These are phyloP conservation scores for Thecaphora frezii DNA, from an alignment of 1,284 basidiomycete species.

Conservation along the genomic window DNA sequence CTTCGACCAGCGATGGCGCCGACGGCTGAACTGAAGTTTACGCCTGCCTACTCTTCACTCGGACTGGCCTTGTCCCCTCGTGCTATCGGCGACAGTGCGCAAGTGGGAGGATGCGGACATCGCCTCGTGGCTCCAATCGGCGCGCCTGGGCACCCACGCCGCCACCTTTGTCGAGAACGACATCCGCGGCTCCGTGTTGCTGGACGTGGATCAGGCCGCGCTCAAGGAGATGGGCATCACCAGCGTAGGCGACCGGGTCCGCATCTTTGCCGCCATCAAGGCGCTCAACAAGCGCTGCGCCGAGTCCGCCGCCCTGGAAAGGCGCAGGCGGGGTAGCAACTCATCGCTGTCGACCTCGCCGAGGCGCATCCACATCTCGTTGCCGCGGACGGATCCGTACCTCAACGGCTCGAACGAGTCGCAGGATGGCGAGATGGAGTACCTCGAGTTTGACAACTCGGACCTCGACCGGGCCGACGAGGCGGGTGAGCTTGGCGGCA, in stretches of 20 bases:
- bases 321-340: constrained; percentile 15
- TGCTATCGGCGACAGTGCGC: constrained; percentile 66
- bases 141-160: constrained; percentile 28
- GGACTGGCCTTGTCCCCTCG: constrained; percentile 82
- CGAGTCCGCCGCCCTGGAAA: constrained; percentile 18
- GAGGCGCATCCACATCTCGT: constrained; percentile 52
- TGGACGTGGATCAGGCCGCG: constrained; percentile 49
- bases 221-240: constrained; percentile 57
- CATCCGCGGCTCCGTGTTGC: constrained; percentile 50
- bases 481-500: constrained; percentile 4
- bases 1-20: constrained; percentile 62
- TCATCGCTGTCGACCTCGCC: constrained; percentile 42
- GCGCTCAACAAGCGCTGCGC: constrained; percentile 46
- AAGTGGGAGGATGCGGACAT: constrained; percentile 7
- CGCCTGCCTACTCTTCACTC: constrained; percentile 72
- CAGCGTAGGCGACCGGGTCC: constrained; percentile 51
- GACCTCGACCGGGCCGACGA: constrained; percentile 2
- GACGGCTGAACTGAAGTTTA: constrained; percentile 62
- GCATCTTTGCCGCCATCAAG: constrained; percentile 54
- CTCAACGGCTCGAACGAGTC: constrained; percentile 27
- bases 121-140: constrained; percentile 2
- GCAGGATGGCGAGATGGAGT: constrained; percentile 11
- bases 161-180: constrained; percentile 53
- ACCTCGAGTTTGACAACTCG: constrained; percentile 7
- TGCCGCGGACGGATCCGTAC: constrained; percentile 23